Evolutionary conservation across 148 eudicot species (phyloP).

Genomic region (Tetragonia tetragonoides): DNA sequence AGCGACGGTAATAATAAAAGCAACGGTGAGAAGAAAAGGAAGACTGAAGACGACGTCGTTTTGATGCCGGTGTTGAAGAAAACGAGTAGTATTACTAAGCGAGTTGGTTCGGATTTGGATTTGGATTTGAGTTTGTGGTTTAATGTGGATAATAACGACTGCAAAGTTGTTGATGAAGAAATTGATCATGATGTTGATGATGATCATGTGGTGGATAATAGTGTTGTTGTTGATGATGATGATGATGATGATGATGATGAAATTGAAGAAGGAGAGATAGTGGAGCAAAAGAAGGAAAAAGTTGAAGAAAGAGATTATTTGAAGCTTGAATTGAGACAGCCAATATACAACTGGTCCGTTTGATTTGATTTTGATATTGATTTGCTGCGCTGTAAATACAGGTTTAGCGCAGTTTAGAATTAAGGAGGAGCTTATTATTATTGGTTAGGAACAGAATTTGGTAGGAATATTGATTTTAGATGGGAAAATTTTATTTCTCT

Average conservation of each 20-base stretch:
- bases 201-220: not conserved
- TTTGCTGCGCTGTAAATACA: not conserved
- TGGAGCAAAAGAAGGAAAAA: conserved; percentile 7
- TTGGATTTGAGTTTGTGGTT: conserved; percentile 3
- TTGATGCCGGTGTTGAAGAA: conserved; percentile 14
- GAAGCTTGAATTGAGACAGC: conserved; percentile 29
- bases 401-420: not conserved
- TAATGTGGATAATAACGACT: too few species aligned
- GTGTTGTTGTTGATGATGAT: not conserved
- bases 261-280: conserved; percentile 24
- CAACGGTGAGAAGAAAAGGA: conserved; percentile 8
- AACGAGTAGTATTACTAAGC: conserved; percentile 18
- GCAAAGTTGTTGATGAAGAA: too few species aligned
- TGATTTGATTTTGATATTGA: not conserved
- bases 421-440: not conserved
- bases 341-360: not conserved
- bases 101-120: conserved; percentile 18
- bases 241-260: not conserved
- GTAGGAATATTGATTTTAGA: too few species aligned
- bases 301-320: conserved; percentile 19
- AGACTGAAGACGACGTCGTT: conserved; percentile 6
- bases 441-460: too few species aligned
- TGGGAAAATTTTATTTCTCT: too few species aligned
- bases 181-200: not conserved
- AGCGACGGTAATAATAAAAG: conserved; percentile 8